Base-by-base conservation (phyloP, 768 basidiomycete genomes). In the Ramaria sp. region DNA sequence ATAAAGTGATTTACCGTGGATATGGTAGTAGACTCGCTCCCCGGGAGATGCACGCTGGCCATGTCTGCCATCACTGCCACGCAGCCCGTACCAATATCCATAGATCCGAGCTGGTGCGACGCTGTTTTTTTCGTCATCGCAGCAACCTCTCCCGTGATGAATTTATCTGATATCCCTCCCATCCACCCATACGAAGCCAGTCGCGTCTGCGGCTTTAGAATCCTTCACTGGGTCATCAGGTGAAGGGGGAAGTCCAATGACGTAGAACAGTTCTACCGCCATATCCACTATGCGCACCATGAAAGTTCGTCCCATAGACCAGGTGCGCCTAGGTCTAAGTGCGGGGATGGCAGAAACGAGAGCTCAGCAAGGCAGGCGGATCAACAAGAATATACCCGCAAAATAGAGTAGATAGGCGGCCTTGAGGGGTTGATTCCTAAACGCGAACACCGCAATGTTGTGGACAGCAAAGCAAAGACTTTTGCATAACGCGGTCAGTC, bases 281-380 rank as follows among this genome's bases (percentile, higher is more conserved):
- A 9, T 9, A 3, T 22, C 10, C 47, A 49, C 2, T 12, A 31
- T 2, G 13, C 30, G 12, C 13, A 49, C 30, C 13, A 10, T 12
- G 30, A 49, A 49, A 49, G 2, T 22, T 12, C 47, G 47, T 49
- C 20, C 10, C 22, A 49, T 24, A 2, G 47, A 22, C 20, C 20
- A 31, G 13, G 47, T 13, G 20, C 30, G 20, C 12, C 9, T 12
- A 15, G 64, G 61, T 6, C 64, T 55, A 53, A 60, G 59, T n/a
- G 41, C 59, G 19, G 63, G 61, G 20, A 49, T 54, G 48, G 72
- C 59, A 30, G 72, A 69, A 17, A 72, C 57, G 6, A 81, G 53
- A 19, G 68, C 59, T 78, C 81, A 81, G 46, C 74, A 60, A 2
- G 81, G 80, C 48, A 79, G 47, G 30, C 74, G 73, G 34, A 82